phyloP scores from a whole-genome alignment of 306 rosid species.

The Vachellia collinsii region DNA sequence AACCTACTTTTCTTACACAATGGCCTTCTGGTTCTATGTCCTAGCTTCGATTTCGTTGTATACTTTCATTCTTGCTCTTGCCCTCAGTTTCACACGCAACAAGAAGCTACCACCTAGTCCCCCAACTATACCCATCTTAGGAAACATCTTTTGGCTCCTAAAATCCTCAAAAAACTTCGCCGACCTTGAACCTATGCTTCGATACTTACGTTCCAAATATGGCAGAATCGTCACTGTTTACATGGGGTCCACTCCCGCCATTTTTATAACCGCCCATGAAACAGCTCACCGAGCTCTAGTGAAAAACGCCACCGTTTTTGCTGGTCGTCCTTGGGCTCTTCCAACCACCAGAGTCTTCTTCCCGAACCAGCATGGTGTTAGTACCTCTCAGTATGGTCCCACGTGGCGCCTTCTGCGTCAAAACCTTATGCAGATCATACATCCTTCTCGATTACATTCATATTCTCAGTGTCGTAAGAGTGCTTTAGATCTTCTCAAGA shows the following conservation, averaged over 20 bases:
- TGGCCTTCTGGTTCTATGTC: constrained; percentile 43
- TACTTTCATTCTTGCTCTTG: constrained; percentile 10
- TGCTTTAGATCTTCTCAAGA: constrained; percentile 33
- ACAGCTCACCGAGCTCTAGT: constrained; percentile 55
- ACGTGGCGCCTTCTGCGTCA: constrained; percentile 55
- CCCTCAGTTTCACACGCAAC: neutral
- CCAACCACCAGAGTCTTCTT: constrained; percentile 38
- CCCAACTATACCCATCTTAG: constrained; percentile 51
- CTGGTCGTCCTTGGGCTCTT: constrained; percentile 48
- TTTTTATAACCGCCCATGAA: constrained; percentile 51
- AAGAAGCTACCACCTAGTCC: constrained; percentile 59
- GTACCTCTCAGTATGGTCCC: constrained; percentile 49
- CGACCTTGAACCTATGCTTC: constrained; percentile 50
- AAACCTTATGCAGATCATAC: constrained; percentile 46
- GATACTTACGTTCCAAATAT: constrained; percentile 42
- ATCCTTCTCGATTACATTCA: constrained; percentile 42
- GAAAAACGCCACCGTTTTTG: constrained; percentile 48
- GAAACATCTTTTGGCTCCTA: constrained; percentile 54
- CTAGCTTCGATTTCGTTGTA: constrained; percentile 21
- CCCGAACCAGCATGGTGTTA: constrained; percentile 37
- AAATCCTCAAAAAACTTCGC: constrained; percentile 53
- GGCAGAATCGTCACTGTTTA: constrained; percentile 54
- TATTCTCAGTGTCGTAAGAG: constrained; percentile 48
- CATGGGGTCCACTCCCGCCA: constrained; percentile 50
- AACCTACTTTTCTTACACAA: neutral